Conservation (phyloP, 1,284 basidiomycete genomes). For the Gomphus bonarii region DNA sequence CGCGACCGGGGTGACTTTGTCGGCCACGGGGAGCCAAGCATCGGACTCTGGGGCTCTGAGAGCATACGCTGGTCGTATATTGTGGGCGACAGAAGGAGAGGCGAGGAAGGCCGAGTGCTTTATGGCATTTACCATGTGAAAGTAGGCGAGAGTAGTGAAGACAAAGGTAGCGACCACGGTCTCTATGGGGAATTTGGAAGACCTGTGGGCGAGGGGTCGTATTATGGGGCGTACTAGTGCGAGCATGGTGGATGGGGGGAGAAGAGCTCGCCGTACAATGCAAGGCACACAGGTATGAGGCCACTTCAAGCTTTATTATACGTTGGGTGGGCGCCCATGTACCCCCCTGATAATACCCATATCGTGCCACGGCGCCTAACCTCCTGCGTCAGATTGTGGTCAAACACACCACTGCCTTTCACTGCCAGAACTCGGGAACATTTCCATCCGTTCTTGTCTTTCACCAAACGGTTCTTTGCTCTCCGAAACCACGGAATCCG, state of each 20-base stretch:
- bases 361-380: background rate
- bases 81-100: conserved; percentile 30
- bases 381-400: no score
- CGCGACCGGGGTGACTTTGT: conserved; percentile 28
- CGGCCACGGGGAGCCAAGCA: conserved; percentile 14
- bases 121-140: conserved; percentile 81
- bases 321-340: background rate
- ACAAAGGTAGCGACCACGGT: conserved; percentile 83
- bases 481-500: no score
- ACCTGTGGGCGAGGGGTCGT: conserved; percentile 15
- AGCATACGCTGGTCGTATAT: conserved; percentile 44
- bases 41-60: conserved; percentile 35
- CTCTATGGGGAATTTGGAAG: conserved; percentile 57
- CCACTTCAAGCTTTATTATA: background rate
- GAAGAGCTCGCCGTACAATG: background rate
- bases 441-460: no score
- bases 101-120: conserved; percentile 67
- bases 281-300: background rate
- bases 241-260: conserved; percentile 16
- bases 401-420: no score
- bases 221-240: conserved; percentile 19
- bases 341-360: background rate
- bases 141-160: conserved; percentile 83
- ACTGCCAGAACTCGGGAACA: no score
- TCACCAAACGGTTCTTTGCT: no score